Evolutionary conservation across 2,329 filamentous ascomycete species (phyloP).

Genomic region (Lasiodiplodia sp.): DNA sequence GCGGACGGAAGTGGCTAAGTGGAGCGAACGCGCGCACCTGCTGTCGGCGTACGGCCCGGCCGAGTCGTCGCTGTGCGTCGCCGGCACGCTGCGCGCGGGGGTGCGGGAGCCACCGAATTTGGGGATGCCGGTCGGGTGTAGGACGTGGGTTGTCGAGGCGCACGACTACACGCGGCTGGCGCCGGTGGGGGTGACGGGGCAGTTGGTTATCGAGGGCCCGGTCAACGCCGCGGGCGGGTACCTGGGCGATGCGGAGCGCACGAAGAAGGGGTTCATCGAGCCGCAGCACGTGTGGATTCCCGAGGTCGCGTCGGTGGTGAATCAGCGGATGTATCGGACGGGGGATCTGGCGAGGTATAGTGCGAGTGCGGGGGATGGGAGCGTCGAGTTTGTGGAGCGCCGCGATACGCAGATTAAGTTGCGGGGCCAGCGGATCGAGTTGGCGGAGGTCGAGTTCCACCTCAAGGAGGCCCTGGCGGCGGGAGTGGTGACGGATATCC

Average conservation of each 20-base stretch:
- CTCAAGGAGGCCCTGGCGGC: constrained; percentile 62
- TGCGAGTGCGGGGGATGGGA: constrained; percentile 69
- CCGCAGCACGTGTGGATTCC: constrained; percentile 33
- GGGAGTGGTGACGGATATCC: constrained; percentile 60
- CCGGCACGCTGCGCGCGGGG: neutral
- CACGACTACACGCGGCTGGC: constrained; percentile 39
- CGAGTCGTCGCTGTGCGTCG: neutral
- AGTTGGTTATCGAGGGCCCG: constrained; percentile 85
- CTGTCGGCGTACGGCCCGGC: constrained; percentile 47
- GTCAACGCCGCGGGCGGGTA: constrained; percentile 77
- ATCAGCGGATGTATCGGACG: constrained; percentile 79
- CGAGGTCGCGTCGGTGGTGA: constrained; percentile 61
- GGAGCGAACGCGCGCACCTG: constrained; percentile 45
- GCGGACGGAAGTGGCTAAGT: constrained; percentile 39
- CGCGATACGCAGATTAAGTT: constrained; percentile 84
- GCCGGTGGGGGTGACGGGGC: constrained; percentile 71
- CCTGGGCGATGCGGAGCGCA: constrained; percentile 69
- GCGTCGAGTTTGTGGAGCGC: constrained; percentile 74
- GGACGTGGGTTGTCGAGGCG: constrained; percentile 43
- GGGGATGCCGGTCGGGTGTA: constrained; percentile 31
- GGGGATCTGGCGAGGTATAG: constrained; percentile 79
- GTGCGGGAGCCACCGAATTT: constrained; percentile 29
- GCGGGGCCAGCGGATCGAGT: constrained; percentile 79
- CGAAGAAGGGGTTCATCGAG: constrained; percentile 69
- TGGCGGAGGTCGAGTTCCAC: constrained; percentile 75